Conservation (phyloP, 192 early-diverging fungal species). For the Gonapodya sp. region DNA sequence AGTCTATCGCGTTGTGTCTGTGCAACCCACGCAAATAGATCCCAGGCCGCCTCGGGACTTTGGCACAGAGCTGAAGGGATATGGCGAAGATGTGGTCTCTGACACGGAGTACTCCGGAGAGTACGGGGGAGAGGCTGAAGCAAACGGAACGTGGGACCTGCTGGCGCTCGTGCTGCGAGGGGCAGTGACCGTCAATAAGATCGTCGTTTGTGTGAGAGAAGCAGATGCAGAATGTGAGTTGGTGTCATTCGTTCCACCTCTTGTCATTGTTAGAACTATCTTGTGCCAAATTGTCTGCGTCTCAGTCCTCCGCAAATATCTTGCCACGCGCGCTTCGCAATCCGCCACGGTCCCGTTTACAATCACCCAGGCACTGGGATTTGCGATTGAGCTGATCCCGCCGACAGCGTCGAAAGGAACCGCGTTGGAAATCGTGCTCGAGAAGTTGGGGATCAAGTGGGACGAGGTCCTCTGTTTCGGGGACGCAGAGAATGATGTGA, state of each 20-base stretch:
- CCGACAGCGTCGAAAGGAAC: background rate
- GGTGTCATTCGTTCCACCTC: too few relatives aligned
- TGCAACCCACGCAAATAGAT: background rate
- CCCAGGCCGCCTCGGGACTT: background rate
- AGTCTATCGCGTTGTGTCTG: background rate
- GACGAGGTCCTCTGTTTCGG: background rate
- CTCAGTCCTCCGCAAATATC: background rate
- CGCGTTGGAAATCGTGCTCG: background rate
- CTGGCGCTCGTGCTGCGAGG: background rate
- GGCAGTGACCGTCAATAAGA: background rate
- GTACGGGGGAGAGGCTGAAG: background rate
- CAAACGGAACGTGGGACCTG: background rate
- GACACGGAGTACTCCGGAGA: background rate
- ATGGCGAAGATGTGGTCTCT: background rate
- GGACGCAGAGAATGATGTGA: background rate
- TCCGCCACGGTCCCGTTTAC: background rate
- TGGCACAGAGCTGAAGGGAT: background rate
- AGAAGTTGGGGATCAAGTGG: background rate
- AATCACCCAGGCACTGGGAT: background rate
- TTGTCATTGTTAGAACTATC: too few relatives aligned
- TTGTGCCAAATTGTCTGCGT: too few relatives aligned
- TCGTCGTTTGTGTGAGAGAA: background rate
- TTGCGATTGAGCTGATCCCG: background rate
- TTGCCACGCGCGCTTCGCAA: background rate
- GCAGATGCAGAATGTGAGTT: background rate